phyloP scores from a whole-genome alignment of 1,284 basidiomycete genomes.

The Chalciporus piperatoides region DNA sequence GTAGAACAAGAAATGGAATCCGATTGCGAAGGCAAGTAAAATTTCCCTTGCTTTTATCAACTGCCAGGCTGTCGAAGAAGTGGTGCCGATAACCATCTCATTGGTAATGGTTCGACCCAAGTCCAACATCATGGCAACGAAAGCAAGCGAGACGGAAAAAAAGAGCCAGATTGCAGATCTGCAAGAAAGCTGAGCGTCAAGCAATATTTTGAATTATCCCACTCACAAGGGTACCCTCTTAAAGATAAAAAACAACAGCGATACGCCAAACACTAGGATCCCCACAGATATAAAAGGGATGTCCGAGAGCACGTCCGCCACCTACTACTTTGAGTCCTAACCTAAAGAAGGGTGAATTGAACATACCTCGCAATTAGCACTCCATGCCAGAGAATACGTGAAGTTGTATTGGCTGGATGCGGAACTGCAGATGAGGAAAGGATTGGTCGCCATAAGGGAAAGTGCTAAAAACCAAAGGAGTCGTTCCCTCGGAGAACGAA shows the following conservation, averaged over 20 bases:
- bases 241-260: conserved; percentile 57
- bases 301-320: conserved; percentile 57
- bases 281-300: conserved; percentile 69
- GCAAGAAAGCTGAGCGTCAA: conserved; percentile 5
- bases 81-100: conserved; percentile 30
- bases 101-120: conserved; percentile 52
- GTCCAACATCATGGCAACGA: conserved; percentile 62
- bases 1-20: conserved; percentile 60
- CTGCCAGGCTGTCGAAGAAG: conserved; percentile 25
- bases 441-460: conserved; percentile 22
- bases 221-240: conserved; percentile 57
- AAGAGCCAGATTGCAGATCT: conserved; percentile 56
- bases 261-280: conserved; percentile 59
- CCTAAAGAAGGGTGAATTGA: background rate
- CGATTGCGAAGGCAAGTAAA: conserved; percentile 52
- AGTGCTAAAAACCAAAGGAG: conserved; percentile 15
- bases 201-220: background rate
- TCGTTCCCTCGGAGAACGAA: conserved; percentile 4
- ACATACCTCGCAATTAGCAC: conserved; percentile 35
- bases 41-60: conserved; percentile 58
- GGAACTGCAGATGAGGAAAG: conserved; percentile 14
- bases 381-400: conserved; percentile 29
- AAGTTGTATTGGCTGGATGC: conserved; percentile 26
- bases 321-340: conserved; percentile 36
- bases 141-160: conserved; percentile 53